These are phyloP conservation scores for Vigna mungo DNA, from an alignment of 306 rosid genomes.

Conservation along the genomic window DNA sequence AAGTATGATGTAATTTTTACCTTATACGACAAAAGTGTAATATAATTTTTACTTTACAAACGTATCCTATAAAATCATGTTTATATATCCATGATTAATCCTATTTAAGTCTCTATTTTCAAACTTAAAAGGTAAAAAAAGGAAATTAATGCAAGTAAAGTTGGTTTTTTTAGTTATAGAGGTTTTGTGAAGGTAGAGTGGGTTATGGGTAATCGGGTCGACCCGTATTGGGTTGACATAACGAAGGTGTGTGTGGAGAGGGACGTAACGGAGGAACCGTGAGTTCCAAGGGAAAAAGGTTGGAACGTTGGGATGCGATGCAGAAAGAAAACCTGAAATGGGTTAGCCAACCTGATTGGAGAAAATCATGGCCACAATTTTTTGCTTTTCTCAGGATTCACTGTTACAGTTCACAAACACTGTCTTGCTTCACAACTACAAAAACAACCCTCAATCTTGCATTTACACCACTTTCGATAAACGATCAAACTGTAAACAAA, in stretches of 20 bases:
- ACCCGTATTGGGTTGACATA: slow-evolving; percentile 28
- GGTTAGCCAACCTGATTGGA: slow-evolving; percentile 47
- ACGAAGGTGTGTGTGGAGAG: slow-evolving; percentile 47
- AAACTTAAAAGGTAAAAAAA: no score
- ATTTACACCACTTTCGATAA: not conserved
- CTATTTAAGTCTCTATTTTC: no score
- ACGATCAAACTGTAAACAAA: not conserved
- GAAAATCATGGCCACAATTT: slow-evolving; percentile 50
- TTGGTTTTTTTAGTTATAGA: no score
- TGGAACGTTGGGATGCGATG: slow-evolving; percentile 26
- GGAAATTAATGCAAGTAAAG: no score
- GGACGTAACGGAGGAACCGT: slow-evolving; percentile 52
- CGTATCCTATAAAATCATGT: no score
- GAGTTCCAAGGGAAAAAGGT: slow-evolving; percentile 54
- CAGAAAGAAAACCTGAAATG: slow-evolving; percentile 29
- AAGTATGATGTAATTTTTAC: no score
- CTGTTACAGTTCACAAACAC: slow-evolving; percentile 1
- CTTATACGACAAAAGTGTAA: no score
- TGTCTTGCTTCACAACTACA: not conserved
- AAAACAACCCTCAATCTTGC: not conserved
- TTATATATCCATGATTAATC: no score
- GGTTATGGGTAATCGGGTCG: not conserved
- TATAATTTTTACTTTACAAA: no score
- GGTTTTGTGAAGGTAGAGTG: not conserved
- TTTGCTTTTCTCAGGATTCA: slow-evolving; percentile 46